Conservation (phyloP, 495 filamentous ascomycete genomes). For the Tuber indicum region DNA sequence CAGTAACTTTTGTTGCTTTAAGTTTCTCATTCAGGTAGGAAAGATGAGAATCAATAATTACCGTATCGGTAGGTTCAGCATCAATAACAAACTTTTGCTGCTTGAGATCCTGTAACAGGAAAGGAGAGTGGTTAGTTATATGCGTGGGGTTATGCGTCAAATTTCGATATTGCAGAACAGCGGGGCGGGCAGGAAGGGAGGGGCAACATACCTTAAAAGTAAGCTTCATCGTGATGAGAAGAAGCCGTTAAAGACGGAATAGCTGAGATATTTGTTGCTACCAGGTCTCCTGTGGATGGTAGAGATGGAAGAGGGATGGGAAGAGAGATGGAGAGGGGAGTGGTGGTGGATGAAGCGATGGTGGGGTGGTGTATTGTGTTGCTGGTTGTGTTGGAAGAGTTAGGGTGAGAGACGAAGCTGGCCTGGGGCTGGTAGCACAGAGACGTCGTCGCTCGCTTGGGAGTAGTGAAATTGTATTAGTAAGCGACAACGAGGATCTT, state of each 20-base stretch:
- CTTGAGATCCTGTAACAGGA: slow-evolving; percentile 70
- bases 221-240: slow-evolving; percentile 58
- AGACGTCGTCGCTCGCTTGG: slow-evolving; percentile 25
- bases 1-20: slow-evolving; percentile 7
- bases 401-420: slow-evolving; percentile 33
- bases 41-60: slow-evolving; percentile 48
- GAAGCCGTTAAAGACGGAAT: slow-evolving; percentile 23
- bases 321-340: slow-evolving; percentile 26
- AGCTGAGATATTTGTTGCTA: slow-evolving; percentile 14
- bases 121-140: slow-evolving; percentile 38
- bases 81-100: slow-evolving; percentile 96
- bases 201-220: slow-evolving; percentile 63
- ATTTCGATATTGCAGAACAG: slow-evolving; percentile 15
- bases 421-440: slow-evolving; percentile 35
- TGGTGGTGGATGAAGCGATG: slow-evolving; percentile 20
- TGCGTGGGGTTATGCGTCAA: slow-evolving; percentile 30
- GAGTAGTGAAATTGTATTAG: slow-evolving; percentile 16
- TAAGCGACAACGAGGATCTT: neutral
- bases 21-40: slow-evolving; percentile 5
- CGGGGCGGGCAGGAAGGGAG: slow-evolving; percentile 25
- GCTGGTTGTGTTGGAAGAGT: slow-evolving; percentile 33
- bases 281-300: slow-evolving; percentile 22
- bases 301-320: slow-evolving; percentile 31
- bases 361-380: slow-evolving; percentile 26
- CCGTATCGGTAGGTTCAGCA: slow-evolving; percentile 83